Percentiles rank a stretch among this genome's conserved stretches.
Evolutionary conservation across 768 basidiomycete genomes (phyloP).

Genomic region (Lenzites betulinus): DNA sequence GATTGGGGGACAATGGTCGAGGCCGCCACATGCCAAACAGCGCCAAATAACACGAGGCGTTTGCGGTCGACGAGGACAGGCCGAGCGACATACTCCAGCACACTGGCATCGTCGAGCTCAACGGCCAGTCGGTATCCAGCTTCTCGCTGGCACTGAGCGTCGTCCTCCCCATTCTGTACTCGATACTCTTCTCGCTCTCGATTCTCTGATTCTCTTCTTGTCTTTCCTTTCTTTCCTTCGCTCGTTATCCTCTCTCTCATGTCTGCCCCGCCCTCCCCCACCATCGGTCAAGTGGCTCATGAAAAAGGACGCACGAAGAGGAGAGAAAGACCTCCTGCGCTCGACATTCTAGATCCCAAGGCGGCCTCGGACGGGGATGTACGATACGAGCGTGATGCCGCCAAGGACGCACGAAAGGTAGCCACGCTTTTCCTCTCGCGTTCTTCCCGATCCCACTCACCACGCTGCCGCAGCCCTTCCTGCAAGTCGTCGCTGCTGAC

Average conservation of each 20-base stretch:
- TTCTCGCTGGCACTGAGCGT: conserved; percentile 13
- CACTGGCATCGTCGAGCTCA: conserved; percentile 29
- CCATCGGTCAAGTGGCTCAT: conserved; percentile 43
- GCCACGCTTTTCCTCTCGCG: conserved; percentile 10
- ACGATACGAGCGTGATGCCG: conserved; percentile 40
- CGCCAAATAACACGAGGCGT: conserved; percentile 27
- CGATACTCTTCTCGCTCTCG: conserved; percentile 11
- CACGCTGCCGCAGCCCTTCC: conserved; percentile 40
- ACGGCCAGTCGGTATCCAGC: conserved; percentile 28
- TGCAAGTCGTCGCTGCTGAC: conserved; percentile 47
- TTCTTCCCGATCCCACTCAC: conserved; percentile 21
- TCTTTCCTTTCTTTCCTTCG: conserved; percentile 41
- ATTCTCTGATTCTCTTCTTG: conserved; percentile 26
- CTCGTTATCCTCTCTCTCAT: conserved; percentile 40
- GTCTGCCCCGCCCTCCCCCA: conserved; percentile 42
- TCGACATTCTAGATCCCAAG: conserved; percentile 46
- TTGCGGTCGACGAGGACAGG: conserved; percentile 17
- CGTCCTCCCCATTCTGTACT: conserved; percentile 6
- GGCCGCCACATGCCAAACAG: conserved; percentile 21
- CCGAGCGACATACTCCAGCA: conserved; percentile 20
- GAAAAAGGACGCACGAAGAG: conserved; percentile 43
- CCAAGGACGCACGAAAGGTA: conserved; percentile 39
- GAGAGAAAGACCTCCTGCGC: conserved; percentile 54
- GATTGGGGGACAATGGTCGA: conserved; percentile 11
- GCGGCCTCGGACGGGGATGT: conserved; percentile 43